Conservation (phyloP, 352 stramenopile species). For the Globisporangium paroecandrum region DNA sequence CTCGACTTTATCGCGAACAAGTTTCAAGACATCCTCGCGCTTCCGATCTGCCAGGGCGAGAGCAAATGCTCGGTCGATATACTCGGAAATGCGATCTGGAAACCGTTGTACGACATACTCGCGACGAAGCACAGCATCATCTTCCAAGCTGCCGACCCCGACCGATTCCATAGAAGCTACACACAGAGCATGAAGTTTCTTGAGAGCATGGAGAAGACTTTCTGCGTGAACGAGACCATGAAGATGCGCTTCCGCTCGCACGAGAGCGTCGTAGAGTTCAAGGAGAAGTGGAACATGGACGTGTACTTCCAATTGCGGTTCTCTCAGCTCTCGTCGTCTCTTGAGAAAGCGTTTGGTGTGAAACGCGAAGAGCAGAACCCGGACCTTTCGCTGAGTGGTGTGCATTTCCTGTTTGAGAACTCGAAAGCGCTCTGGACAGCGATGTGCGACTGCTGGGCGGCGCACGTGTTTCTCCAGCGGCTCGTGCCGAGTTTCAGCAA, state of each 20-base stretch:
- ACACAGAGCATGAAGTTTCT: slow-evolving; percentile 76
- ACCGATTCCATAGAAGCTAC: slow-evolving; percentile 83
- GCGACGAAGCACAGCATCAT: slow-evolving; percentile 69
- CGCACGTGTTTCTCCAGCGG: slow-evolving; percentile 48
- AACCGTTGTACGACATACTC: slow-evolving; percentile 66
- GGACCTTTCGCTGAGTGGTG: slow-evolving; percentile 8
- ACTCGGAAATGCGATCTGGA: slow-evolving; percentile 81
- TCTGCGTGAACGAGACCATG: slow-evolving; percentile 58
- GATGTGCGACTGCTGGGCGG: slow-evolving; percentile 59
- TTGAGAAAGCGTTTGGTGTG: slow-evolving; percentile 51
- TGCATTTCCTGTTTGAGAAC: slow-evolving; percentile 44
- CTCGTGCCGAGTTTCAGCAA: slow-evolving; percentile 65
- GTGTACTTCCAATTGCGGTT: slow-evolving; percentile 84
- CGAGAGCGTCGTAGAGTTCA: slow-evolving; percentile 75
- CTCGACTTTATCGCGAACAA: slow-evolving; percentile 71
- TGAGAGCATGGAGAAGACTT: slow-evolving; percentile 38
- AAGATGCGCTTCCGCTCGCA: slow-evolving; percentile 64
- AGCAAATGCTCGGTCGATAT: slow-evolving; percentile 71
- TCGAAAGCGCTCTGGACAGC: slow-evolving; percentile 45
- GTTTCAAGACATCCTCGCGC: slow-evolving; percentile 51
- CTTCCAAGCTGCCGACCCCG: slow-evolving; percentile 74
- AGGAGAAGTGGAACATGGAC: slow-evolving; percentile 87
- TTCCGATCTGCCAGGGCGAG: slow-evolving; percentile 67
- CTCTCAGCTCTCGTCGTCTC: slow-evolving; percentile 40
- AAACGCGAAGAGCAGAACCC: slow-evolving; percentile 25